Evolutionary conservation across 257 asterid genomes (phyloP).

Genomic region (Solanum tarijense): DNA sequence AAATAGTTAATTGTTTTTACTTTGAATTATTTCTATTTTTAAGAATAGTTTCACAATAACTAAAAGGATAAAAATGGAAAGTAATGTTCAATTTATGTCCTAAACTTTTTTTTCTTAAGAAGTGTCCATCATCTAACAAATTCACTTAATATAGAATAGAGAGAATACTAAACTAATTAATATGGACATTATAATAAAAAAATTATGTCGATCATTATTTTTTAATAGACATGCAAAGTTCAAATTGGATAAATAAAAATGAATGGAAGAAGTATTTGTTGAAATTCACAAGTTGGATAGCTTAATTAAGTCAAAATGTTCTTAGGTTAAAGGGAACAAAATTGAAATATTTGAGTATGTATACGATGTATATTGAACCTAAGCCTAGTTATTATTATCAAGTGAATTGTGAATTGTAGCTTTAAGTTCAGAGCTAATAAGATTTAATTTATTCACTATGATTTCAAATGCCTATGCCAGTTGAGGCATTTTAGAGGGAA

Average conservation of each 20-base stretch:
- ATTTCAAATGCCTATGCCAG: not conserved
- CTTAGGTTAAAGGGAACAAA: too few relatives aligned
- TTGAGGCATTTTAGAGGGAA: not conserved
- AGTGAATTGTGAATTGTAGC: too few relatives aligned
- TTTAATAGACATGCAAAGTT: too few relatives aligned
- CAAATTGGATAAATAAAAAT: too few relatives aligned
- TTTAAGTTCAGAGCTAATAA: too few relatives aligned
- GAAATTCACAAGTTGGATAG: not conserved
- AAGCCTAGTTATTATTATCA: too few relatives aligned
- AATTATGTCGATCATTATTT: accelerated
- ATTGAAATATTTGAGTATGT: too few relatives aligned
- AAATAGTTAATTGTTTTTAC: not conserved
- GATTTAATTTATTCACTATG: not conserved
- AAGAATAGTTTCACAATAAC: not conserved
- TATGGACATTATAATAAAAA: too few relatives aligned
- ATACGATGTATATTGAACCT: too few relatives aligned
- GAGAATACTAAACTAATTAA: not conserved
- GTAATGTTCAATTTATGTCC: not conserved
- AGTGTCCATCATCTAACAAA: not conserved
- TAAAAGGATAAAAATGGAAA: not conserved
- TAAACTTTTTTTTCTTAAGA: not conserved
- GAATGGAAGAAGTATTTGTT: not conserved
- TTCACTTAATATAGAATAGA: not conserved
- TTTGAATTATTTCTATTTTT: too few relatives aligned
- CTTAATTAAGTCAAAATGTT: not conserved